Percentiles rank a stretch among this genome's conserved stretches.
Evolutionary conservation across 495 filamentous ascomycete species (phyloP).

Genomic region (Aspergillus mulundensis): DNA sequence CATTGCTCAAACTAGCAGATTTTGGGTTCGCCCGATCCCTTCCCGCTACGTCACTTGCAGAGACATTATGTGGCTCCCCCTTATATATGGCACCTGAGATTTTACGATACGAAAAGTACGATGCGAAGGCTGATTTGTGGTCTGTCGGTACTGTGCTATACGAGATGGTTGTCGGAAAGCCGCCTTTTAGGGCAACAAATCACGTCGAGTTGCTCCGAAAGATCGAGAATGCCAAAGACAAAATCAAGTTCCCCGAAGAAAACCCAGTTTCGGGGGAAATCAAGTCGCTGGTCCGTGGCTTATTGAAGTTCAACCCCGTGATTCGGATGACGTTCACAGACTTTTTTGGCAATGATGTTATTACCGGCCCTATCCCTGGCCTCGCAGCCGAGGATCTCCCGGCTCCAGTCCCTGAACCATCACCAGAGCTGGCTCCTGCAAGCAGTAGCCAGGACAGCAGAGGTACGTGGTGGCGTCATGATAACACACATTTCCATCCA

Average conservation of each 20-base stretch:
- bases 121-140: slow-evolving; percentile 95
- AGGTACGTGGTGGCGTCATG: no score
- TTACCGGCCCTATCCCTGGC: slow-evolving; percentile 77
- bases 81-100: slow-evolving; percentile 99
- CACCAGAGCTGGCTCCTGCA: slow-evolving; percentile 13
- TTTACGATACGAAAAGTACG: slow-evolving; percentile 93
- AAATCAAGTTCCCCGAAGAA: slow-evolving; percentile 76
- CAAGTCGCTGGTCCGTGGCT: slow-evolving; percentile 72
- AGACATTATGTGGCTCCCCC: slow-evolving; percentile 96
- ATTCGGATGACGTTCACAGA: slow-evolving; percentile 78
- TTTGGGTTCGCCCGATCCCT: slow-evolving; percentile 94
- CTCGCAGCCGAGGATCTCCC: slow-evolving; percentile 72
- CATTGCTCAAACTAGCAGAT: slow-evolving; percentile 95
- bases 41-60: slow-evolving; percentile 82
- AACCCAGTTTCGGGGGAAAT: slow-evolving; percentile 67
- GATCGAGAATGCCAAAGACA: slow-evolving; percentile 82
- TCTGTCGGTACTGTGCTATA: slow-evolving; percentile 92
- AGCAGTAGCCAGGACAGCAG: no score
- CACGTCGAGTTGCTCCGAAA: slow-evolving; percentile 89
- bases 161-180: slow-evolving; percentile 89
- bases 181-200: slow-evolving; percentile 87
- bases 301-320: slow-evolving; percentile 80
- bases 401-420: slow-evolving; percentile 18
- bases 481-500: no score
- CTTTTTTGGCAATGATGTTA: slow-evolving; percentile 72